phyloP scores from a whole-genome alignment of 2,329 filamentous ascomycete genomes.

The Apiospora koreana region DNA sequence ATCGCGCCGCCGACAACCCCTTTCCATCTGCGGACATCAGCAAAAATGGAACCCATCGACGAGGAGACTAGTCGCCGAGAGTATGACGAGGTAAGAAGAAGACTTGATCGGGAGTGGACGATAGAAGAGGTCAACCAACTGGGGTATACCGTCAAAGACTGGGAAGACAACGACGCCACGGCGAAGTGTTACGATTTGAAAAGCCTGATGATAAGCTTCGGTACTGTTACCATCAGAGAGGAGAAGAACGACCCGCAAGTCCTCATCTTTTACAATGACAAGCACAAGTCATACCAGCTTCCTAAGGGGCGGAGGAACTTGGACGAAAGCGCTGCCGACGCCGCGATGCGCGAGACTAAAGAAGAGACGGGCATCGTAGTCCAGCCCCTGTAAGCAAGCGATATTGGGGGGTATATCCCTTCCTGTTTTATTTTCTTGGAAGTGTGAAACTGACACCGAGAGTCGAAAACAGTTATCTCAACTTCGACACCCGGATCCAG shows the following conservation, averaged over 20 bases:
- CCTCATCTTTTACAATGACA: slow-evolving; percentile 12
- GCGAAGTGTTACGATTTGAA: slow-evolving; percentile 6
- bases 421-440: background rate
- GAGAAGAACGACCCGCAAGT: background rate
- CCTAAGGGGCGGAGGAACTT: slow-evolving; percentile 13
- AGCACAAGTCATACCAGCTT: slow-evolving; percentile 11
- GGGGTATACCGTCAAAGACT: background rate
- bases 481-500: background rate
- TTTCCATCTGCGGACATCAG: background rate
- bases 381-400: background rate
- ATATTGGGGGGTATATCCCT: background rate
- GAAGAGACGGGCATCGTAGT: slow-evolving; percentile 4
- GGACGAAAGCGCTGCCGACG: background rate
- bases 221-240: slow-evolving; percentile 15
- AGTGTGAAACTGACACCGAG: background rate
- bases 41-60: background rate
- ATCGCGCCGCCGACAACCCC: too few species aligned
- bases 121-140: background rate
- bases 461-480: background rate
- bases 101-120: background rate
- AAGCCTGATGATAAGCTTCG: slow-evolving; percentile 16
- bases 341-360: background rate
- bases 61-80: background rate
- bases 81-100: background rate
- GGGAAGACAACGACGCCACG: background rate